A percentile compares a stretch with the other conserved stretches of the same genome.
Evolutionary conservation across 2,329 filamentous ascomycete species (phyloP).

Genomic region (Colletotrichum noveboracense): DNA sequence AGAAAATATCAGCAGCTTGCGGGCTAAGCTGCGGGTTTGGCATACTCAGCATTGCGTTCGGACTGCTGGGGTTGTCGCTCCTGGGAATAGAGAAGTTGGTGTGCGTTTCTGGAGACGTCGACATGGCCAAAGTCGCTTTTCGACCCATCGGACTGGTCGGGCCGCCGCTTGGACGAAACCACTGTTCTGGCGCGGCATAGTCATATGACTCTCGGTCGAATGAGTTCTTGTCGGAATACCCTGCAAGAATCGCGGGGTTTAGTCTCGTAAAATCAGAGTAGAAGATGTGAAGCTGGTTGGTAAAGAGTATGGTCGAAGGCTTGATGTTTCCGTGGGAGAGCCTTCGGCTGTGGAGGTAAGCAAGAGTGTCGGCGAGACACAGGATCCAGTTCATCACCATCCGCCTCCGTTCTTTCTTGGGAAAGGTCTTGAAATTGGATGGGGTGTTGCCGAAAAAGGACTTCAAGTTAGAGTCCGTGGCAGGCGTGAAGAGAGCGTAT

Average conservation of each 20-base stretch:
- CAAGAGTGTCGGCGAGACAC: slow-evolving; percentile 72
- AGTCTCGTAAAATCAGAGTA: slow-evolving; percentile 66
- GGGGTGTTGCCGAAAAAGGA: slow-evolving; percentile 71
- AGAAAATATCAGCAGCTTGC: slow-evolving; percentile 73
- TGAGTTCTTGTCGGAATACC: slow-evolving; percentile 40
- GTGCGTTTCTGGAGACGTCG: slow-evolving; percentile 38
- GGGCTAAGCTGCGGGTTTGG: slow-evolving; percentile 52
- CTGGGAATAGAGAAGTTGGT: slow-evolving; percentile 42
- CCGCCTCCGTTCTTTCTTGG: slow-evolving; percentile 63
- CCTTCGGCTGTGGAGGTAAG: slow-evolving; percentile 69
- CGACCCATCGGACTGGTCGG: slow-evolving; percentile 37
- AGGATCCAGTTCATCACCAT: slow-evolving; percentile 77
- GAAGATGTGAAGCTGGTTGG: slow-evolving; percentile 68
- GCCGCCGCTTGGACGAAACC: slow-evolving; percentile 46
- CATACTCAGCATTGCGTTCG: slow-evolving; percentile 38
- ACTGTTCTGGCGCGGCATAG: slow-evolving; percentile 74
- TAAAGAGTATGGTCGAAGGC: slow-evolving; percentile 73
- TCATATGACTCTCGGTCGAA: slow-evolving; percentile 75
- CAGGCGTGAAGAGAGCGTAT: slow-evolving; percentile 71
- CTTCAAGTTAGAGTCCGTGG: slow-evolving; percentile 70
- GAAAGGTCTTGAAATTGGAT: slow-evolving; percentile 63
- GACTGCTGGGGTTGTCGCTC: slow-evolving; percentile 30
- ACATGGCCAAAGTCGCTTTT: slow-evolving; percentile 35
- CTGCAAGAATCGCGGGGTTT: slow-evolving; percentile 40
- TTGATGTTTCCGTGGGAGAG: slow-evolving; percentile 72